phyloP scores from a whole-genome alignment of 2,329 filamentous ascomycete genomes.

The Beauveria rudraprayagi region DNA sequence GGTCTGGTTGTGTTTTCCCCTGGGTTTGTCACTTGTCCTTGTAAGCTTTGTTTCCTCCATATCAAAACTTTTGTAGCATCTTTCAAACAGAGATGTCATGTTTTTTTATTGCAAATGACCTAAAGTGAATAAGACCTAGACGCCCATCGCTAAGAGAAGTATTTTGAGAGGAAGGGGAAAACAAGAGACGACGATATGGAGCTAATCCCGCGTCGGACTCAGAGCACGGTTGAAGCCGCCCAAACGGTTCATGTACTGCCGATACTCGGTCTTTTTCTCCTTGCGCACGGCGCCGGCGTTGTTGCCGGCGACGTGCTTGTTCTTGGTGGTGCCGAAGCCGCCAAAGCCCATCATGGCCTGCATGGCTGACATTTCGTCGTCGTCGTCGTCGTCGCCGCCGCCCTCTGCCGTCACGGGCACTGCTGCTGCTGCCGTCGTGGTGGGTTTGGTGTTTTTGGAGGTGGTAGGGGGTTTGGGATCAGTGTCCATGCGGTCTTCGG shows the following conservation, averaged over 20 bases:
- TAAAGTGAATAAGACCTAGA: too few species aligned
- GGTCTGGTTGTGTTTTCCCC: too few species aligned
- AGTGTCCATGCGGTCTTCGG: constrained; percentile 20
- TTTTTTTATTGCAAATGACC: too few species aligned
- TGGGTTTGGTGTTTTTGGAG: background rate
- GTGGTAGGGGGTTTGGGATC: constrained; percentile 16
- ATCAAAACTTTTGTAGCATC: too few species aligned
- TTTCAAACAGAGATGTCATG: too few species aligned
- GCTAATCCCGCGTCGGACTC: constrained; percentile 41
- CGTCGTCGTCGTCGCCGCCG: constrained; percentile 30
- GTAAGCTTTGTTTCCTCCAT: too few species aligned
- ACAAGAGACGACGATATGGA: too few species aligned
- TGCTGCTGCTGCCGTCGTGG: constrained; percentile 14
- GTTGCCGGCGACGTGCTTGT: constrained; percentile 82
- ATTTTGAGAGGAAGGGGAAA: background rate
- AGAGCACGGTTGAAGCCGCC: constrained; percentile 77
- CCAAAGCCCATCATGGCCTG: constrained; percentile 84
- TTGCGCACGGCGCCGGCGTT: constrained; percentile 74
- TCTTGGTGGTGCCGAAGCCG: constrained; percentile 78
- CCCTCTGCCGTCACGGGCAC: constrained; percentile 15
- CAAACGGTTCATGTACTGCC: constrained; percentile 91
- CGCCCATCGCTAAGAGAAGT: background rate
- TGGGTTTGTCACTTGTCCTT: too few species aligned
- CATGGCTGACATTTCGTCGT: constrained; percentile 67
- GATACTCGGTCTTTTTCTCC: constrained; percentile 89